Conservation (phyloP, 148 eudicot species). For the Salicornia ramosissima region DNA sequence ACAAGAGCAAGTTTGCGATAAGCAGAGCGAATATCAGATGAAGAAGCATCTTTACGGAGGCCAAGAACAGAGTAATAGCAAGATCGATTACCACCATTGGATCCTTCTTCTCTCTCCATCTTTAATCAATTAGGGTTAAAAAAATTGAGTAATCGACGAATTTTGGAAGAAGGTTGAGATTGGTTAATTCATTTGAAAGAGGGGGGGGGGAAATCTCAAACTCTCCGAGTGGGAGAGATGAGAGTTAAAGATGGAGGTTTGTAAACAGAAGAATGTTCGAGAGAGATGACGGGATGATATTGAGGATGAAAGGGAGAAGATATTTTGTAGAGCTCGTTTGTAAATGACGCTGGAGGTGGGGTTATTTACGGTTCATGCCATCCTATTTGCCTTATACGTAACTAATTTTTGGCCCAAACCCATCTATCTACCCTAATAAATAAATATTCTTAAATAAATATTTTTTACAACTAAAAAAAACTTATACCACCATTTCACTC, state of each 20-base stretch:
- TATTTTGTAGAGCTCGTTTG: constrained; percentile 16
- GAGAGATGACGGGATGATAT: background rate
- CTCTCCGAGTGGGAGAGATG: background rate
- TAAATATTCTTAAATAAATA: too few species aligned
- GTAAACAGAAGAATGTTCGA: constrained; percentile 26
- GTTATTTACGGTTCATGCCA: constrained; percentile 23
- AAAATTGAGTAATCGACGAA: constrained; percentile 9
- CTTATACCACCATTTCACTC: too few species aligned
- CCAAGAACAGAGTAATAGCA: constrained; percentile 70
- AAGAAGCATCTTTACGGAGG: constrained; percentile 60
- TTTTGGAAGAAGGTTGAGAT: background rate
- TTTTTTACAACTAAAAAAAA: too few species aligned
- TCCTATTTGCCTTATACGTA: background rate
- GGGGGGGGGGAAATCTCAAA: background rate
- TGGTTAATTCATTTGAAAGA: background rate
- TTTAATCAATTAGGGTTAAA: background rate
- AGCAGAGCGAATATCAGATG: constrained; percentile 69
- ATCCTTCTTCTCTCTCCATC: constrained; percentile 52
- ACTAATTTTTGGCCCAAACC: too few species aligned
- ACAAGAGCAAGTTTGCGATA: constrained; percentile 95
- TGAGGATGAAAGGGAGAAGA: background rate
- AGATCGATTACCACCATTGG: constrained; percentile 20
- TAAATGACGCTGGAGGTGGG: background rate
- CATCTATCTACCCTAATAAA: too few species aligned
- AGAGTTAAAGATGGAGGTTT: background rate